Conservation (phyloP, 306 rosid species). For the Ziziphus jujuba region DNA sequence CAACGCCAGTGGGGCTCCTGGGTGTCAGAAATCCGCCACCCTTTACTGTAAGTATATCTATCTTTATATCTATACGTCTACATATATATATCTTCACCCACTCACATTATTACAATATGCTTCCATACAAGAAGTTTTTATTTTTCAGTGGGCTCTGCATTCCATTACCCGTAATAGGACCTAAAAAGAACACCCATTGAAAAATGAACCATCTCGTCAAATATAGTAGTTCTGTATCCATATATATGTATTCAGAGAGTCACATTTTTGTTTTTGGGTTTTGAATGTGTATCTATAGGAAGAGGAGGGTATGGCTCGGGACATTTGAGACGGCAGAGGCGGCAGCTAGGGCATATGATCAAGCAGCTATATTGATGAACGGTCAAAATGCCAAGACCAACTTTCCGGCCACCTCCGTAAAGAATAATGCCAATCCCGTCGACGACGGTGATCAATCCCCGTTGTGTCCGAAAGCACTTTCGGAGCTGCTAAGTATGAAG, state of each 20-base stretch:
- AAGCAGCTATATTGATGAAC: constrained; percentile 90
- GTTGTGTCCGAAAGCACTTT: constrained; percentile 72
- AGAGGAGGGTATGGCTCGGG: constrained; percentile 97
- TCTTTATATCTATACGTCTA: not conserved
- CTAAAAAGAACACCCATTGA: no score
- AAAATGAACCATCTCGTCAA: no score
- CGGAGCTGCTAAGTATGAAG: constrained; percentile 85
- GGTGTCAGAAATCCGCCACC: constrained; percentile 99
- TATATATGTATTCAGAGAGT: not conserved
- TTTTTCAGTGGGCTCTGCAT: no score
- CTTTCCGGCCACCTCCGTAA: constrained; percentile 39
- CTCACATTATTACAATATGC: not conserved
- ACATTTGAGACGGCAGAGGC: constrained; percentile 99
- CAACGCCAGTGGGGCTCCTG: constrained; percentile 99
- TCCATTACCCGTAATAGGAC: no score
- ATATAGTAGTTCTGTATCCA: no score
- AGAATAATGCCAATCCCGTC: not conserved
- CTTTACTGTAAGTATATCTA: constrained; percentile 64
- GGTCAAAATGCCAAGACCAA: constrained; percentile 97
- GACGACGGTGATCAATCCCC: constrained; percentile 25
- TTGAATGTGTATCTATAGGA: constrained; percentile 35
- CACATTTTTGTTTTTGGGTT: not conserved
- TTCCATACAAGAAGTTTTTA: no score
- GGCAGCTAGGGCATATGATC: constrained; percentile 96
- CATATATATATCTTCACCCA: not conserved